Conservation (phyloP, 305 asterid genomes). For the Nicotiana rustica region DNA sequence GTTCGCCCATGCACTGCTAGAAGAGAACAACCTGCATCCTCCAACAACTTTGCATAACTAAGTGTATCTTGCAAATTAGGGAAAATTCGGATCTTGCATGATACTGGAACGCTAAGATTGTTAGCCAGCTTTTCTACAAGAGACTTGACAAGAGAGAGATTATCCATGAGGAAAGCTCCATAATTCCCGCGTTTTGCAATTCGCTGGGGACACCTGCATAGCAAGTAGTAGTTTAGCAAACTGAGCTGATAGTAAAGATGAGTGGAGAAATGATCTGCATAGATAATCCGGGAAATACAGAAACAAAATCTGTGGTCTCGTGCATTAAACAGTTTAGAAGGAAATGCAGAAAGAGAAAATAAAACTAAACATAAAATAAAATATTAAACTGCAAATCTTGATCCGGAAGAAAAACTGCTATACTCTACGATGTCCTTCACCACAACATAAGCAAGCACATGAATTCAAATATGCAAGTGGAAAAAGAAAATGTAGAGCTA, state of each 20-base stretch:
- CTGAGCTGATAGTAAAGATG: neutral
- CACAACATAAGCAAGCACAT: conserved; percentile 2
- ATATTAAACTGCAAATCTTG: neutral
- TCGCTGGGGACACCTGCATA: conserved; percentile 93
- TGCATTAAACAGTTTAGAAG: neutral
- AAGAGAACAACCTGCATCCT: conserved; percentile 93
- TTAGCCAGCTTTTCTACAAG: conserved; percentile 76
- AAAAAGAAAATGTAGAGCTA: neutral
- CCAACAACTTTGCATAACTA: conserved; percentile 87
- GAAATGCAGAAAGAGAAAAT: conserved; percentile 20
- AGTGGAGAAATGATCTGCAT: neutral
- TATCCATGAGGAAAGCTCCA: conserved; percentile 97
- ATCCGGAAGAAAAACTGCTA: neutral
- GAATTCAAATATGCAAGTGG: neutral
- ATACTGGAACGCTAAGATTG: conserved; percentile 80
- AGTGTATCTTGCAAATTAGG: conserved; percentile 77
- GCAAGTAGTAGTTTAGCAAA: conserved; percentile 22
- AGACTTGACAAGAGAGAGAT: conserved; percentile 83
- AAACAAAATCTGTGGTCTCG: neutral
- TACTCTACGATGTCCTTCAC: neutral
- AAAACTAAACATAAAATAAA: neutral
- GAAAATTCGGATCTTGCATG: conserved; percentile 88
- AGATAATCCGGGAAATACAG: neutral
- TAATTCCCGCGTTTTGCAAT: conserved; percentile 86
- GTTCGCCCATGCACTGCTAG: conserved; percentile 97